Evolutionary conservation across 345 rosid genomes (phyloP).

Genomic region (Laguncularia racemosa): DNA sequence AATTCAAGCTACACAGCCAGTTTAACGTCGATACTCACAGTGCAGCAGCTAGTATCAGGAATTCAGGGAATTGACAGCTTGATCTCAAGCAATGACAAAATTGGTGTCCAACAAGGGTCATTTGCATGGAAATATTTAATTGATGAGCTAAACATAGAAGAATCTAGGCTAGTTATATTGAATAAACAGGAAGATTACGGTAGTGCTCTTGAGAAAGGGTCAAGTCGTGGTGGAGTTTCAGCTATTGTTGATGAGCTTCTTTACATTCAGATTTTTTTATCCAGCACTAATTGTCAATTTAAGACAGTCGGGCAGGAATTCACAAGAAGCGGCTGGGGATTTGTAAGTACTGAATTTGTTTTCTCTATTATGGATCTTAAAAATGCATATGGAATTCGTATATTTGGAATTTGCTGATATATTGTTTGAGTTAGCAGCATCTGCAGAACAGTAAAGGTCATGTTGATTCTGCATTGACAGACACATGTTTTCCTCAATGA

Average conservation of each 20-base stretch:
- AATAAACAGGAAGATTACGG: slow-evolving; percentile 44
- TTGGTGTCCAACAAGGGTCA: slow-evolving; percentile 87
- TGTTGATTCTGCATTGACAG: background rate
- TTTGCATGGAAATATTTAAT: slow-evolving; percentile 69
- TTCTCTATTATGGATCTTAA: no score
- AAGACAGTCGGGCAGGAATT: slow-evolving; percentile 85
- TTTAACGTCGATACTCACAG: slow-evolving; percentile 90
- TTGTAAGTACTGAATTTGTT: slow-evolving; percentile 44
- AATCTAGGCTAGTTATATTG: slow-evolving; percentile 52
- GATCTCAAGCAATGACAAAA: slow-evolving; percentile 53
- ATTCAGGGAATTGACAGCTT: slow-evolving; percentile 75
- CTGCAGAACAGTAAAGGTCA: no score
- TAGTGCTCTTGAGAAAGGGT: slow-evolving; percentile 50
- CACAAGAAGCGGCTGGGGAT: slow-evolving; percentile 94
- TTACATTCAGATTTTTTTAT: slow-evolving; percentile 70
- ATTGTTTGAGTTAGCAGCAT: no score
- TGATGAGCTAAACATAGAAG: slow-evolving; percentile 75
- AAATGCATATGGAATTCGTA: no score
- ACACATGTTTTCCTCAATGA: background rate
- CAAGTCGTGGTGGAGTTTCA: slow-evolving; percentile 63
- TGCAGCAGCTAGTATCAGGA: slow-evolving; percentile 71
- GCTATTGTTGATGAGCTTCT: slow-evolving; percentile 97
- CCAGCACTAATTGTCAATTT: slow-evolving; percentile 54
- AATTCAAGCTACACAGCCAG: slow-evolving; percentile 98
- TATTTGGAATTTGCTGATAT: no score